Conservation (phyloP, 371 early-diverging fungal species). For the Gilbertella persicaria region DNA sequence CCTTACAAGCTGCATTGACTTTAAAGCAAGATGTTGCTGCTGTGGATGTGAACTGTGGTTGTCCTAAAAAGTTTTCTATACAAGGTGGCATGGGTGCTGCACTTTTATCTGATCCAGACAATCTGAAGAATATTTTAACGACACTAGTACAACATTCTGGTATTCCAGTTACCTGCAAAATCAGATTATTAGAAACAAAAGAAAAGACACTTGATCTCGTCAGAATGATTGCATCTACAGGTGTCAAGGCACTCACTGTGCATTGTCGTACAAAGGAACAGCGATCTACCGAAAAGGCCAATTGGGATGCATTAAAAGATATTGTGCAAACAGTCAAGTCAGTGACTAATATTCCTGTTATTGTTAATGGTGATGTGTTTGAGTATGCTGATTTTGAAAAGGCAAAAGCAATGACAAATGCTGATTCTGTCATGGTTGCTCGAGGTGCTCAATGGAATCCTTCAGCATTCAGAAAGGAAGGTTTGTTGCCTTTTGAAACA, state of each 20-base stretch:
- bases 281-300: conserved; percentile 75
- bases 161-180: conserved; percentile 83
- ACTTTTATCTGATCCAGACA: conserved; percentile 82
- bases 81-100: conserved; percentile 96
- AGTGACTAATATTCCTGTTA: conserved; percentile 71
- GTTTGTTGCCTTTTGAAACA: conserved; percentile 53
- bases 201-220: conserved; percentile 85
- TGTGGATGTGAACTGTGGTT: conserved; percentile 96
- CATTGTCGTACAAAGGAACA: conserved; percentile 87
- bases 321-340: conserved; percentile 62
- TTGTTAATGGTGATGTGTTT: conserved; percentile 93
- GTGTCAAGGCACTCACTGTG: conserved; percentile 86
- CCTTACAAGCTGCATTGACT: conserved; percentile 82
- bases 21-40: conserved; percentile 87
- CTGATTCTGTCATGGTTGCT: conserved; percentile 86
- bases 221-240: conserved; percentile 81
- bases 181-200: conserved; percentile 66
- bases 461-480: conserved; percentile 78
- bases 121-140: conserved; percentile 71
- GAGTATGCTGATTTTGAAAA: conserved; percentile 59
- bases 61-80: conserved; percentile 94
- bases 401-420: conserved; percentile 55
- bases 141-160: conserved; percentile 74
- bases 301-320: conserved; percentile 83
- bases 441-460: conserved; percentile 84